Evolutionary conservation across 78 protist genomes (phyloP).

Genomic region (Trichosphaerium sp.): DNA sequence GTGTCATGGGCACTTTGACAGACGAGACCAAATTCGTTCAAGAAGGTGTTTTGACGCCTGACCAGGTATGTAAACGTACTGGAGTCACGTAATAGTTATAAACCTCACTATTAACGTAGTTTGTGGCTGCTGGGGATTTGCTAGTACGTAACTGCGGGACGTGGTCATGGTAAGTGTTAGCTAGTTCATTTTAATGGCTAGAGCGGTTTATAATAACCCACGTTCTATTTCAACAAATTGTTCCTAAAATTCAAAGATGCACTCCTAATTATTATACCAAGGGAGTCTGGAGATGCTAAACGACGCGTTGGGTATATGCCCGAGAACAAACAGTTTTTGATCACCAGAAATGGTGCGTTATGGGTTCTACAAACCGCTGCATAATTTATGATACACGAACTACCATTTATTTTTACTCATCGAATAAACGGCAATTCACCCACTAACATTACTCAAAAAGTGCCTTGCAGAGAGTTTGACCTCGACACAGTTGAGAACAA

Average conservation of each 20-base stretch:
- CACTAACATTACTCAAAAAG: not conserved
- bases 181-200: not conserved
- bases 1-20: conserved; percentile 36
- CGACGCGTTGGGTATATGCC: conserved; percentile 61
- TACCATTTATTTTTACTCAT: not conserved
- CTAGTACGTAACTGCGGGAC: conserved; percentile 82
- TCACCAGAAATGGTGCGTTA: conserved; percentile 57
- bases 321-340: conserved; percentile 75
- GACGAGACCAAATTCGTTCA: conserved; percentile 60
- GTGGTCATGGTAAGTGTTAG: conserved; percentile 77
- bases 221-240: not conserved
- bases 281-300: conserved; percentile 49
- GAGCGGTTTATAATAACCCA: not conserved
- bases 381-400: too few species aligned
- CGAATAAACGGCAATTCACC: not conserved
- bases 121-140: conserved; percentile 89
- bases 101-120: conserved; percentile 9
- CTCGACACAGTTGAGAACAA: not conserved
- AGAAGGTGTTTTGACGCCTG: conserved; percentile 88
- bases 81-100: not conserved
- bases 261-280: not conserved
- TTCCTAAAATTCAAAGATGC: not conserved
- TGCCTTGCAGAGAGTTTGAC: not conserved
- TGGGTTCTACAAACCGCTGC: not conserved
- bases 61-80: conserved; percentile 34